A percentile compares a stretch with the other conserved stretches of the same genome.
Evolutionary conservation across 805 yeast genomes (phyloP).

Genomic region (Nakazawaea wyomingensis): DNA sequence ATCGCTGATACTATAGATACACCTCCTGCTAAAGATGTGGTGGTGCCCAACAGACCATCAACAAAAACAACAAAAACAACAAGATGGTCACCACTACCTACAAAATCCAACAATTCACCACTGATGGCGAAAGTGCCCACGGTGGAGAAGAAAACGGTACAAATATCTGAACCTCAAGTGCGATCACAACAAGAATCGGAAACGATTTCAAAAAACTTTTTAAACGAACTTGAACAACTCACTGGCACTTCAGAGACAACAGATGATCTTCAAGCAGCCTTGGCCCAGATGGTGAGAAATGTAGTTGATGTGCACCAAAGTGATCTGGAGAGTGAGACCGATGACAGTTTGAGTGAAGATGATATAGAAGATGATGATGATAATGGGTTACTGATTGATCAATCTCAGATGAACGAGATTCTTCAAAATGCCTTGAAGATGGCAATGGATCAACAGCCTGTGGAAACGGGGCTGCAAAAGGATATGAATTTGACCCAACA

Average conservation of each 20-base stretch:
- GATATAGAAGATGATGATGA: slow-evolving; percentile 6
- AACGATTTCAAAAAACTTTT: slow-evolving; percentile 7
- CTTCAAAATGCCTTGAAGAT: slow-evolving; percentile 71
- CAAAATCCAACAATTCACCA: too few relatives aligned
- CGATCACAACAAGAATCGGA: slow-evolving; percentile 3
- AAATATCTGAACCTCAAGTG: too few relatives aligned
- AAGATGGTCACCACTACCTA: background rate
- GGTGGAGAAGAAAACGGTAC: too few relatives aligned
- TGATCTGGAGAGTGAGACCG: slow-evolving; percentile 4
- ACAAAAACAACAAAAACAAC: background rate
- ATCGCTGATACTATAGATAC: background rate
- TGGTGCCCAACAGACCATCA: background rate
- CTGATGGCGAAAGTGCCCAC: too few relatives aligned
- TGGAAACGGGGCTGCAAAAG: background rate
- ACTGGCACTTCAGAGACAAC: slow-evolving; percentile 8
- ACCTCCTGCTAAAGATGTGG: background rate
- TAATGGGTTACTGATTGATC: slow-evolving; percentile 40
- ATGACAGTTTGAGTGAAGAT: slow-evolving; percentile 2
- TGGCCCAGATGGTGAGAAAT: slow-evolving; percentile 38
- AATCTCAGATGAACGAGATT: slow-evolving; percentile 56
- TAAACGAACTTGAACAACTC: slow-evolving; percentile 12
- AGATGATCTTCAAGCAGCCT: slow-evolving; percentile 44
- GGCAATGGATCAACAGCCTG: slow-evolving; percentile 49
- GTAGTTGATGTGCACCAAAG: slow-evolving; percentile 4
- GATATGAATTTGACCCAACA: slow-evolving; percentile 5